Base-by-base conservation (phyloP, 306 rosid species). In the Oemleria cerasiformis region DNA sequence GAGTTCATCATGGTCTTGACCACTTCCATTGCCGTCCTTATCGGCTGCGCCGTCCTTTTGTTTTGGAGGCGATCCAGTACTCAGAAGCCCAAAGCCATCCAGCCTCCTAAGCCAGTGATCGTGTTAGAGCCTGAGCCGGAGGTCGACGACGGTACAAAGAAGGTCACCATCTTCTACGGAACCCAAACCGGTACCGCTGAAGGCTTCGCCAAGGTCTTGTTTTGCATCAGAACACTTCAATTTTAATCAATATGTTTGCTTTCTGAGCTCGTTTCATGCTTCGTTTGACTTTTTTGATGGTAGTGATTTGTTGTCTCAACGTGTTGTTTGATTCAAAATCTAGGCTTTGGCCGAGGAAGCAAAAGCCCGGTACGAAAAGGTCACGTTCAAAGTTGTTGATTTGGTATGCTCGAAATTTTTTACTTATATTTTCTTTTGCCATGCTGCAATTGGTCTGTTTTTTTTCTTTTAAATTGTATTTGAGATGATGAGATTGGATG, bases 111-210 rank as follows among this genome's bases (percentile, higher is more conserved):
- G 81, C 96, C 84, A 51, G 0, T 85, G 45, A 20, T 81, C 47
- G 73, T 81, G 13, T 79, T 72, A 64, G 74, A 58, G 25, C 76
- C 80, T 0, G 95, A 89, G 60, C 53, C 66, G 30, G 99, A 89
- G 49, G 72, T 69, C 3, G 99, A 92, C 13, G 96, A 89, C 42
- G 99, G 99, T 12, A 84, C 73, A 51, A 92, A 84, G 75, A 92
- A 92, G 83, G 93, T 92, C 65, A 86, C 93, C 20, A 70, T 95
- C 86, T 92, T 95, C 87, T 95, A 88, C 54, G 99, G 99, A 20
- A 95, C 99, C 13, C 99, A 95, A 74, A 95, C 99, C 65, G 99
- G 99, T 2, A 92, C 97, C 5, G 99, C 99, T 8, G 99, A 95
- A 87, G 99, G 99, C 14, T 95, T 95, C 65, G 90, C 99, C 6